Evolutionary conservation across 208 protist species (phyloP), one percentile per base, ranked within the genome.

Genomic region (Trypanosomatidae sp.): DNA sequence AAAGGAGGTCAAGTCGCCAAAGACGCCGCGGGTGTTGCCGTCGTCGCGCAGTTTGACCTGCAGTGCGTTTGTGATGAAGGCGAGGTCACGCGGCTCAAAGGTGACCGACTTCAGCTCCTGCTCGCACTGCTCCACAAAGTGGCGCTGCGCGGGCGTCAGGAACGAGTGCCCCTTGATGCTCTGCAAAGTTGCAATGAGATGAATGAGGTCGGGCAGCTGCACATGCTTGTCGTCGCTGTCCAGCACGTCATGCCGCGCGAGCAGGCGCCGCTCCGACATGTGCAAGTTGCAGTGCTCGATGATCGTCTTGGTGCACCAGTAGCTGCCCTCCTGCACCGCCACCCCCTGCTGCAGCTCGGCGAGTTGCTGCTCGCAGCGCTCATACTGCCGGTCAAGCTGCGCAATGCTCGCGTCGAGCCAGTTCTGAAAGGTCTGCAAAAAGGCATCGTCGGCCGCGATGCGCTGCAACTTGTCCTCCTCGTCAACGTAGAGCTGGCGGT

Each of bases 271-370:
- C 53, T 90, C 79, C 22, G 62, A 74, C 48, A 94, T 56, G 46
- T 86, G 64, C 40, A 94, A 48, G 39, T 90, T 91, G 61, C 86
- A 92, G 71, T 94, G 82, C 45, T 88, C 62, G 43, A 87, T 86
- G 26, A 93, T 71, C 0, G 80, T 83, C 42, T 90, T 88, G 53
- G 74, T 86, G 46, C 61, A 78, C 84, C 84, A 93, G 59, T 81
- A 93, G 35, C 44, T 55, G 2, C 84, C 80, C 7, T 59, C 49
- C 21, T 66, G 61, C 10, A 77, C 71, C n/a, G 61, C 39, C 5
- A 86, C 77, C 27, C 56, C 65, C 56, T 89, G 79, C 54, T 91
- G 78, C 19, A 94, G 58, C 57, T 88, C 76, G n/a, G 78, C 54
- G 19, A 95, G 55, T 43, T 82, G 69, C 61, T 86, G 68, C 49